Evolutionary conservation across 768 basidiomycete genomes (phyloP).

Genomic region (Leucosporidium creatinivorum): DNA sequence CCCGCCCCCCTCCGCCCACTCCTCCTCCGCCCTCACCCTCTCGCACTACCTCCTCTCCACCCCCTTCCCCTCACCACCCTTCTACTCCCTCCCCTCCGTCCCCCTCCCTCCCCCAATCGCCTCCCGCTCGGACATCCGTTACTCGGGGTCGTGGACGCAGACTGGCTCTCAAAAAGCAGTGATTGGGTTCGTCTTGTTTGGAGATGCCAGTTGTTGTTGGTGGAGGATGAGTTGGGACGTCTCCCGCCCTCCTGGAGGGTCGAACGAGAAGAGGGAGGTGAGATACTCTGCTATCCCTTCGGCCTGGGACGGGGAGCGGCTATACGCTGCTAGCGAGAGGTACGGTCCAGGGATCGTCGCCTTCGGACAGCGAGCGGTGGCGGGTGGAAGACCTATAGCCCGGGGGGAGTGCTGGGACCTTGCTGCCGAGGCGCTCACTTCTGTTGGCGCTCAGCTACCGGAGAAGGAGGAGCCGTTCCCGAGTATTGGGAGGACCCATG

Average conservation of each 20-base stretch:
- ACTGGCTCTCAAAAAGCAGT: background rate
- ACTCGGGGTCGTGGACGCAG: background rate
- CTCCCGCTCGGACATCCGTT: constrained; percentile 12
- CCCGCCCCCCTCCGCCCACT: constrained; percentile 13
- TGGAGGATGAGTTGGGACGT: constrained; percentile 15
- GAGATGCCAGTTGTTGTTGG: constrained; percentile 13
- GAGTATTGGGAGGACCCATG: constrained; percentile 52
- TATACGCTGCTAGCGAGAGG: constrained; percentile 47
- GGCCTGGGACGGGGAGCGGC: constrained; percentile 34
- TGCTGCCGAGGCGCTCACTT: constrained; percentile 50
- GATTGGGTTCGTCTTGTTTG: constrained; percentile 7
- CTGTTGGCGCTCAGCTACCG: constrained; percentile 44
- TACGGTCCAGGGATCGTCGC: constrained; percentile 51
- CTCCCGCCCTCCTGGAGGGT: background rate
- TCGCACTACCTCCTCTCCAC: constrained; percentile 10
- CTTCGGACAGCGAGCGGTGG: constrained; percentile 49
- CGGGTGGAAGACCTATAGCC: constrained; percentile 47
- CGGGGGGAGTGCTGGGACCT: constrained; percentile 50
- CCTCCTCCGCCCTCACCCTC: constrained; percentile 26
- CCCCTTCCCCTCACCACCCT: constrained; percentile 15
- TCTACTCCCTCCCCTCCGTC: background rate
- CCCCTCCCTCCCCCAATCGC: constrained; percentile 9
- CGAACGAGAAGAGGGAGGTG: constrained; percentile 4
- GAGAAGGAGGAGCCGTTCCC: constrained; percentile 49
- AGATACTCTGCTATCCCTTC: constrained; percentile 7